Evolutionary conservation across 192 early-diverging fungal species (phyloP), one percentile per base, ranked within the genome.

Genomic region (Piromyces finnis): DNA sequence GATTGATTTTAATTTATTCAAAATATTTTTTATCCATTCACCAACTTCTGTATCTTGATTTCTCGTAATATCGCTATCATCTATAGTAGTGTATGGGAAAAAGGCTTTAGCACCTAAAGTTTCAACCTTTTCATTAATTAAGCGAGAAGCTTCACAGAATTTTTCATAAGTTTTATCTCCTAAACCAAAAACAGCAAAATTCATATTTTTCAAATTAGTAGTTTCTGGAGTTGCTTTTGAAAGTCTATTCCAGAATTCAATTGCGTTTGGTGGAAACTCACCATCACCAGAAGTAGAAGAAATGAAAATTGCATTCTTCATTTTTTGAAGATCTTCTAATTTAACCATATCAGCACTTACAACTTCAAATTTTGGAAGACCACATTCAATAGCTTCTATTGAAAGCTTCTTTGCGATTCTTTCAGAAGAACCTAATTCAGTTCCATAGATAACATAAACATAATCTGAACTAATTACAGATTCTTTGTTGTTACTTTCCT

Each of bases 221-320:
- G 90, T 78, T 79, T 91, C 90, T 78, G 83, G 84, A 28, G 88
- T 87, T n/a, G 91, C 86, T 3, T 86, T 83, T 78, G 88, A 87
- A 79, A 98, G 86, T 14, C 86, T 87, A 87, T 94, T 93, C 92
- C 93, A 94, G 81, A 95, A 94, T 86, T 98, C 95, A 82, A 93
- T 93, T 17, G 89, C 86, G 83, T 97, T 96, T 82, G 92, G 91
- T 1, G 97, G 97, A 81, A 97, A 92, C 89, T 98, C 97, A 85
- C 97, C 97, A 85, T 98, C 96, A 28, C 97, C 97, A 39, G 97
- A 96, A 17, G 97, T 97, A 79, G 90, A 92, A 77, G 93, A 85
- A 11, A 93, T 86, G 84, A 94, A 87, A 26, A 95, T 90, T 12
- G 97, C 89, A 29, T 93, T 92, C 79, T 88, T 89, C 85, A 95